Conservation (phyloP, 352 stramenopile species). For the Phytophthora citricola region DNA sequence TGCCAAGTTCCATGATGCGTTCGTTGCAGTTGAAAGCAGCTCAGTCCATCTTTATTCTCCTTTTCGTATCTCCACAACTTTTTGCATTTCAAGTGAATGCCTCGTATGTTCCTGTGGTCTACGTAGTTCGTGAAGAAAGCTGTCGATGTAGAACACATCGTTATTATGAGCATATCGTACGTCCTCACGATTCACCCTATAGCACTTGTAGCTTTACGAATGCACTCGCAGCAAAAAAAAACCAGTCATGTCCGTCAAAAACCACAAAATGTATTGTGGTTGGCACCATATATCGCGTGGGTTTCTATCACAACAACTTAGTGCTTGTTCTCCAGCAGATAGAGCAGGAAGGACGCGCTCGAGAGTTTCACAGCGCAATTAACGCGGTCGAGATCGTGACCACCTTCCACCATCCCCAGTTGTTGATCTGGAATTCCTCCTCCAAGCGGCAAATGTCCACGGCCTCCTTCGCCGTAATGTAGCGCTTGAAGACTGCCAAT, state of each 20-base stretch:
- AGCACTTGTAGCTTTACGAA: conserved; percentile 1
- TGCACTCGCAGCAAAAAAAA: not conserved
- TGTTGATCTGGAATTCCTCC: conserved; percentile 90
- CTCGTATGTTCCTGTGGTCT: conserved; percentile 14
- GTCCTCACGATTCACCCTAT: conserved; percentile 12
- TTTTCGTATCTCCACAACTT: too few relatives aligned
- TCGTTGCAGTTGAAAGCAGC: too few relatives aligned
- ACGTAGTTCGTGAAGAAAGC: conserved; percentile 46
- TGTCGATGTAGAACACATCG: conserved; percentile 33
- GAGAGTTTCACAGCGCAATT: conserved; percentile 86
- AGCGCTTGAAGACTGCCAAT: conserved; percentile 81
- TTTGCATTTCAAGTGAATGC: too few relatives aligned
- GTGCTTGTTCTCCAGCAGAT: conserved; percentile 78
- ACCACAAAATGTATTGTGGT: conserved; percentile 2
- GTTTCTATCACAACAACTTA: conserved; percentile 19
- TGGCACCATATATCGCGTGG: conserved; percentile 4
- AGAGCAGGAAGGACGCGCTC: conserved; percentile 87
- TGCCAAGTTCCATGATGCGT: too few relatives aligned
- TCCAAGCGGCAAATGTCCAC: conserved; percentile 86
- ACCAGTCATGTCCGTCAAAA: conserved; percentile 3
- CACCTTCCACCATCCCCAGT: conserved; percentile 89
- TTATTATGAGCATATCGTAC: conserved; percentile 8
- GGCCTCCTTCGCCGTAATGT: conserved; percentile 86
- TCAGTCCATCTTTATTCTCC: too few relatives aligned
- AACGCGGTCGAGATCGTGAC: conserved; percentile 89